A percentile compares a stretch with the other conserved stretches of the same genome.
These are phyloP conservation scores for Gastrolobium villosum DNA, from an alignment of 306 rosid species.

Conservation along the genomic window DNA sequence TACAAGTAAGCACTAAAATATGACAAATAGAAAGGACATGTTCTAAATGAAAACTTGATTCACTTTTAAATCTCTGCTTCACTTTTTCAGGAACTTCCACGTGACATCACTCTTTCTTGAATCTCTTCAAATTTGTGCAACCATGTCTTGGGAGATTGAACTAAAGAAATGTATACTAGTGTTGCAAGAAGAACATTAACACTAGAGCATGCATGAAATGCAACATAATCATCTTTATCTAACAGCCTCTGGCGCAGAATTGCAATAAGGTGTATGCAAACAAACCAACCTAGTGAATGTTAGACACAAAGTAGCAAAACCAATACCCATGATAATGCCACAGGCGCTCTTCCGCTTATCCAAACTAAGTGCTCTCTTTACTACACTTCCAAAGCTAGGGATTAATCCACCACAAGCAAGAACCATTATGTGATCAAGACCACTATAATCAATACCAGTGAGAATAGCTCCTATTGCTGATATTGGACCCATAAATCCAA, in stretches of 20 bases:
- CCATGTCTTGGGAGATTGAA: slow-evolving; percentile 18
- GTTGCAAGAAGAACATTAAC: slow-evolving; percentile 32
- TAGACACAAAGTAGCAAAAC: slow-evolving; percentile 76
- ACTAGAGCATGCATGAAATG: slow-evolving; percentile 36
- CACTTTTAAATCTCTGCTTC: slow-evolving; percentile 24
- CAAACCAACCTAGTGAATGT: slow-evolving; percentile 96
- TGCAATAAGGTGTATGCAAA: slow-evolving; percentile 98
- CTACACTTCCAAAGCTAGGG: slow-evolving; percentile 77
- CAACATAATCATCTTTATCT: slow-evolving; percentile 58
- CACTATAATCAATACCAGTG: slow-evolving; percentile 92
- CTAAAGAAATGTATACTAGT: slow-evolving; percentile 17
- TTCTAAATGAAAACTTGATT: slow-evolving; percentile 31
- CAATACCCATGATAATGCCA: slow-evolving; percentile 77
- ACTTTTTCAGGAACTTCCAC: slow-evolving; percentile 16
- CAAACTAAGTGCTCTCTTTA: slow-evolving; percentile 76
- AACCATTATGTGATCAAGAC: slow-evolving; percentile 93
- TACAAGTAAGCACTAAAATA: slow-evolving; percentile 45
- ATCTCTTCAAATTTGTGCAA: slow-evolving; percentile 47
- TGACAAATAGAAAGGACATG: slow-evolving; percentile 20
- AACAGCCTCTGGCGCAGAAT: slow-evolving; percentile 98
- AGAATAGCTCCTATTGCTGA: slow-evolving; percentile 98
- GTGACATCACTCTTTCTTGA: slow-evolving; percentile 30
- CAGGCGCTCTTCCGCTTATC: slow-evolving; percentile 73
- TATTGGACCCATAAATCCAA: slow-evolving; percentile 89
- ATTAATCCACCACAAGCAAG: slow-evolving; percentile 92